Base-by-base conservation (phyloP, 2,329 filamentous ascomycete species). In the Huntiella decipiens region DNA sequence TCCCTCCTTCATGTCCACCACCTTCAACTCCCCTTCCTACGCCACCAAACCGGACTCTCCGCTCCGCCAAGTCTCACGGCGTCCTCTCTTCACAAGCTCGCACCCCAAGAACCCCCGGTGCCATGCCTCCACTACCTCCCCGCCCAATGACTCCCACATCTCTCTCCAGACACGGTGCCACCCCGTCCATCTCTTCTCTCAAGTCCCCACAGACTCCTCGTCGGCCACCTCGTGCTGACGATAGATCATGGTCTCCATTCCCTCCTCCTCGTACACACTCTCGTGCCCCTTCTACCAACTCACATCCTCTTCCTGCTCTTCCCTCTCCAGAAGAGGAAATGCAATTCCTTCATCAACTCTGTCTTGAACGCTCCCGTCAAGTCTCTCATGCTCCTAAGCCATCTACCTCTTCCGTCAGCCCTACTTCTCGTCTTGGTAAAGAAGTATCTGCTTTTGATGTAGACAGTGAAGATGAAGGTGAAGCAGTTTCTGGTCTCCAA, bases 271-370 rank as follows among this genome's bases (percentile, higher is more conserved):
- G 32, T 17, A 17, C 36, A 11, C 15, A 43, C 11, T 45, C 43
- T 19, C 47, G 43, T 7, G 22, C 16, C 4, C 46, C 34, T 19
- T 44, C 41, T 8, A 38, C 41, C 15, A 44, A 44, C 22, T n/a
- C 41, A 4, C 16, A 38, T 5, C 39, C 43, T 12, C 35, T 44
- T 22, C 38, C 28, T 17, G 42, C 43, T 12, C 28, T 45, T 33
- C 47, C 38, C 8, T n/a, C 43, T 6, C 43, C 38, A 4, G 47
- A 45, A 13, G 39, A 45, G 4, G 47, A 49, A 19, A 42, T 48
- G 41, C 42, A 46, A 16, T 44, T 49, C 22, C 15, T 49, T n/a
- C 47, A 49, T 35, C 47, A 49, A 28, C 19, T 49, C n/a, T 43
- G 43, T 13, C n/a, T 49, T 13, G 47, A 45, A 31, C 22, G 47